A percentile compares a stretch with the other conserved stretches of the same genome.
These are phyloP conservation scores for Dendrostoma leiphaemia DNA, from an alignment of 2,329 filamentous ascomycete species.

Conservation along the genomic window DNA sequence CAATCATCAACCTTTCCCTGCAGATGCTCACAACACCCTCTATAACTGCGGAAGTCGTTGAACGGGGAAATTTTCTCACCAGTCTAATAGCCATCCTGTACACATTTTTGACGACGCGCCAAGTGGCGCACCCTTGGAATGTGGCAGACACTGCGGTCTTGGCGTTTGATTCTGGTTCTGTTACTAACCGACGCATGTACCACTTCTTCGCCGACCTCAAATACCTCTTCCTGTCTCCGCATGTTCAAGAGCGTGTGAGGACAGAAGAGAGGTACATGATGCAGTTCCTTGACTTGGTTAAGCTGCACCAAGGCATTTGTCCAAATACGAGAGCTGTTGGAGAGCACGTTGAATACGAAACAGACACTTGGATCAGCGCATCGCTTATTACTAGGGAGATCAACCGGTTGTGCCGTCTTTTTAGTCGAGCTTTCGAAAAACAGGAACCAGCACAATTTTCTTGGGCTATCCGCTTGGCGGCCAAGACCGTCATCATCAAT, in stretches of 20 bases:
- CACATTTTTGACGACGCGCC: constrained; percentile 92
- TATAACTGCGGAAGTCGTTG: constrained; percentile 93
- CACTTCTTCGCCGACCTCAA: constrained; percentile 96
- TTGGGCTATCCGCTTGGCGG: constrained; percentile 72
- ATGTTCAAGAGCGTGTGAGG: constrained; percentile 82
- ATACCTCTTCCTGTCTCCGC: constrained; percentile 83
- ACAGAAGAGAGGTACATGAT: constrained; percentile 83
- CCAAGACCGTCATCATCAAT: constrained; percentile 82
- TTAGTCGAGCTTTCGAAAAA: constrained; percentile 81
- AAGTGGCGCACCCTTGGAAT: constrained; percentile 91
- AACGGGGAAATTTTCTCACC: constrained; percentile 92
- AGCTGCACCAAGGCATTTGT: constrained; percentile 94
- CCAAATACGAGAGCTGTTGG: constrained; percentile 89
- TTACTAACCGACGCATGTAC: constrained; percentile 93
- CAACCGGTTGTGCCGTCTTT: constrained; percentile 84
- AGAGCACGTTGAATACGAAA: constrained; percentile 97
- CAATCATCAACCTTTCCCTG: constrained; percentile 94
- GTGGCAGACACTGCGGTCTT: constrained; percentile 83
- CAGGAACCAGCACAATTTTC: constrained; percentile 40
- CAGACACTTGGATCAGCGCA: constrained; percentile 95
- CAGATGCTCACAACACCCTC: constrained; percentile 97
- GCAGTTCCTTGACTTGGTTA: constrained; percentile 93
- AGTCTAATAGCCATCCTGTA: constrained; percentile 95
- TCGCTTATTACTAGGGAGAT: constrained; percentile 93
- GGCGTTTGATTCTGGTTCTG: constrained; percentile 89